Evolutionary conservation across 1,139 yeast species (phyloP).

Genomic region (Blastobotrys proliferans): DNA sequence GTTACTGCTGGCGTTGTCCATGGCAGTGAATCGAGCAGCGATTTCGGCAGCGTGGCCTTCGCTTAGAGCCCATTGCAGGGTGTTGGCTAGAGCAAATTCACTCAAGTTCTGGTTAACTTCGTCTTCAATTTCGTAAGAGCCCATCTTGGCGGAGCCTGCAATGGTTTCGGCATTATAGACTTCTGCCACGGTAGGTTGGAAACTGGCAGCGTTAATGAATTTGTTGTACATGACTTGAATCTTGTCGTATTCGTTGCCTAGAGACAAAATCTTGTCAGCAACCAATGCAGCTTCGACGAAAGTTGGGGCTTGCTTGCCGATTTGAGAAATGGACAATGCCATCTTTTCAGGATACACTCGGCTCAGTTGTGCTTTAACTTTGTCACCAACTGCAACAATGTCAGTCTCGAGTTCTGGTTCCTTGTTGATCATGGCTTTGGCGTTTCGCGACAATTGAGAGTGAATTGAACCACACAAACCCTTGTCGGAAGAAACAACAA

Average conservation of each 20-base stretch:
- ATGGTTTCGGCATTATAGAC: slow-evolving; percentile 69
- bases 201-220: slow-evolving; percentile 82
- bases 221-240: slow-evolving; percentile 83
- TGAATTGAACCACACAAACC: slow-evolving; percentile 99
- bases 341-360: slow-evolving; percentile 74
- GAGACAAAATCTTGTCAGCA: slow-evolving; percentile 73
- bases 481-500: slow-evolving; percentile 93
- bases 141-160: slow-evolving; percentile 81
- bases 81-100: slow-evolving; percentile 87
- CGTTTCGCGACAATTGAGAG: slow-evolving; percentile 86
- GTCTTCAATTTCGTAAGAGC: slow-evolving; percentile 79
- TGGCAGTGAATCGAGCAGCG: slow-evolving; percentile 98
- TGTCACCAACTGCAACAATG: slow-evolving; percentile 88
- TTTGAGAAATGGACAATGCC: slow-evolving; percentile 76
- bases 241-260: slow-evolving; percentile 57
- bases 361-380: slow-evolving; percentile 78
- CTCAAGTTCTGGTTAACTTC: slow-evolving; percentile 52
- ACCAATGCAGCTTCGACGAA: slow-evolving; percentile 86
- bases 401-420: slow-evolving; percentile 68
- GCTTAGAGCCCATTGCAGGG: slow-evolving; percentile 86
- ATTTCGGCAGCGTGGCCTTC: slow-evolving; percentile 98
- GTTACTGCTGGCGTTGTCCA: slow-evolving; percentile 99
- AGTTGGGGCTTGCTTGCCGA: slow-evolving; percentile 96
- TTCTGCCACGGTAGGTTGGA: slow-evolving; percentile 73
- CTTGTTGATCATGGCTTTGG: slow-evolving; percentile 56